Evolutionary conservation across 1,284 basidiomycete species (phyloP).

Genomic region (Ustilago loliicola): DNA sequence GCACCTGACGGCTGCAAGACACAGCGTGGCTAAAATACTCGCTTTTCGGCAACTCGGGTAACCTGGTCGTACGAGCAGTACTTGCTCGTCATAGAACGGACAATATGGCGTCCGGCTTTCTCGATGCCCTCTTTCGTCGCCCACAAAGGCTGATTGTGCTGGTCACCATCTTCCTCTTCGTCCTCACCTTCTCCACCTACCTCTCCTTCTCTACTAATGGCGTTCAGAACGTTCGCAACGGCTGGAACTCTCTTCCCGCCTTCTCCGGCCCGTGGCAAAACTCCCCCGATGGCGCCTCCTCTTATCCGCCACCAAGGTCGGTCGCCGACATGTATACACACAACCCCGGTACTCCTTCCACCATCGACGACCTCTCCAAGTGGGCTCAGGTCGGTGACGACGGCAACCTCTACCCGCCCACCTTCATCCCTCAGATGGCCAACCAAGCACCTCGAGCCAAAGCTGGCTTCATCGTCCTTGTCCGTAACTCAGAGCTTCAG

Average conservation of each 20-base stretch:
- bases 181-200: conserved; percentile 58
- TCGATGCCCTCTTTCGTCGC: conserved; percentile 56
- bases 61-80: not conserved
- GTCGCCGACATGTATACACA: conserved; percentile 63
- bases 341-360: conserved; percentile 49
- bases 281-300: conserved; percentile 14
- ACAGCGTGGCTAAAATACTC: not conserved
- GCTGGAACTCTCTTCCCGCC: conserved; percentile 35
- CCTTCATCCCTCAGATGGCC: conserved; percentile 61
- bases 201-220: conserved; percentile 54
- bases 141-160: conserved; percentile 61
- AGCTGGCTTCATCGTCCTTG: conserved; percentile 70
- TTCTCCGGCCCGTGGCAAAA: conserved; percentile 39
- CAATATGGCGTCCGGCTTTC: conserved; percentile 46
- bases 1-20: not conserved
- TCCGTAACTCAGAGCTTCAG: conserved; percentile 68
- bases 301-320: conserved; percentile 34
- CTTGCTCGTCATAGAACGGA: not conserved
- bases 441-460: conserved; percentile 67
- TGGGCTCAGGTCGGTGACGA: conserved; percentile 62
- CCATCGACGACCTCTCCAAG: conserved; percentile 61
- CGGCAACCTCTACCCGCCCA: conserved; percentile 66
- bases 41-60: not conserved
- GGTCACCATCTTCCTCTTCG: conserved; percentile 52
- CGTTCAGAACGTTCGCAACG: conserved; percentile 39